Evolutionary conservation across 2,329 filamentous ascomycete genomes (phyloP), one percentile per base, ranked within the genome.

Genomic region (Magnaporthiopsis incrustans): DNA sequence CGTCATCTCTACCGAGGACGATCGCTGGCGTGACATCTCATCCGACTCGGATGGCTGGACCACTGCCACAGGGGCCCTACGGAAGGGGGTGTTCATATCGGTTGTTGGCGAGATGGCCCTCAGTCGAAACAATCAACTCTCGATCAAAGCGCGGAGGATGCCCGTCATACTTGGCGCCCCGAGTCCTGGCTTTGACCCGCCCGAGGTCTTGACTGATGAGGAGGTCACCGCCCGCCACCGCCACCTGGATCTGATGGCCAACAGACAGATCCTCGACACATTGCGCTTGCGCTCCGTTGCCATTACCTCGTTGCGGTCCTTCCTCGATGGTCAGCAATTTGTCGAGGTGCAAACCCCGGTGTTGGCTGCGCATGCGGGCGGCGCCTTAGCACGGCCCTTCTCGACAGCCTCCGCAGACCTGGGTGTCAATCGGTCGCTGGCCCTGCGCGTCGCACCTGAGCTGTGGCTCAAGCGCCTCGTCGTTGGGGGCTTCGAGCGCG

Each of bases 391-490:
- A 1, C 87, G 91, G 61, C 91, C 95, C 0, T 99, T 99, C 73
- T 81, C 88, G 68, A 98, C 93, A 0, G 78, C 81, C 59, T 88
- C 92, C 11, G 91, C 89, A 0, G 91, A 93, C 71, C 88, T 96
- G 66, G 81, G 86, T 59, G 38, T 6, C 14, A 27, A 26, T 22
- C 61, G 38, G 30, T 59, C 33, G 22, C 79, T 99, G 50, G 85
- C 90, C 27, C 81, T 99, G 44, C 85, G 95, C 61, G 94, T 99
- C 70, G 95, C 95, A 3, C 95, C 95, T 0, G 95, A 99, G 76
- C 79, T 99, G 50, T 98, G 92, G 89, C 84, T 99, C 57, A 99
- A 99, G 79, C 85, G 95, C 11, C 81, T 99, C 59, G 86, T 98
- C 1, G 84, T 98, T 25, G 94, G 93, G 61, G 94, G 93, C 2